Evolutionary conservation across 1,284 basidiomycete species (phyloP), one percentile per base, ranked within the genome.

Genomic region (Trichosporon sp.): DNA sequence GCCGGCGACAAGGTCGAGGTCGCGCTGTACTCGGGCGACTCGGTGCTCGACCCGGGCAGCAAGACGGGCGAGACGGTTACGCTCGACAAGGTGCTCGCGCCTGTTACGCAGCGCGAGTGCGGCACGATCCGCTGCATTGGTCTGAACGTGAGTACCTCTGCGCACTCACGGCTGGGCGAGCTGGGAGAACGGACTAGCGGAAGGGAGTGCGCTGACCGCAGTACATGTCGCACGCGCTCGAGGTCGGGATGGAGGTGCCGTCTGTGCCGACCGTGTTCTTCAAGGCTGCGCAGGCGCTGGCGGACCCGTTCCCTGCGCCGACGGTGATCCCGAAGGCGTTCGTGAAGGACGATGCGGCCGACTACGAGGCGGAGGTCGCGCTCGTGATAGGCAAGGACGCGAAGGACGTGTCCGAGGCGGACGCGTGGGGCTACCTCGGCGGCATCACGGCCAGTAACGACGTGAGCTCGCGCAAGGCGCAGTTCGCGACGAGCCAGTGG

Each of bases 311-410:
- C 66, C 79, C 81, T 11, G 75, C 76, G 1, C 74, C 76, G 4
- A 76, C 75, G 7, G 70, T 78, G 18, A 70, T 82, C 15, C 81
- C 81, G 29, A 76, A 74, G 64, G 68, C 74, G 4, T 74, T 86
- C 62, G 88, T 89, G 0, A 87, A 90, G 74, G 92, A 92, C 27
- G 86, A 89, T 1, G 86, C 89, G 25, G 88, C 92, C 0, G 94
- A 97, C 81, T 96, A 93, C 77, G 94, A 97, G 79, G 90, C 92
- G 62, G 94, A 97, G 76, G 84, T 97, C 13, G 91, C 89, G 35
- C 87, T 95, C 68, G 90, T 96, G 65, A 91, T 97, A 38, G 92
- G 92, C 32, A 92, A 90, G 77, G 81, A 88, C 0, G 89, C 89
- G 34, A 92, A 90, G 84, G 84, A 96, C 76, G 92, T 95, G 12